Evolutionary conservation across 2,329 filamentous ascomycete species (phyloP).

Genomic region (Fusarium sp.): DNA sequence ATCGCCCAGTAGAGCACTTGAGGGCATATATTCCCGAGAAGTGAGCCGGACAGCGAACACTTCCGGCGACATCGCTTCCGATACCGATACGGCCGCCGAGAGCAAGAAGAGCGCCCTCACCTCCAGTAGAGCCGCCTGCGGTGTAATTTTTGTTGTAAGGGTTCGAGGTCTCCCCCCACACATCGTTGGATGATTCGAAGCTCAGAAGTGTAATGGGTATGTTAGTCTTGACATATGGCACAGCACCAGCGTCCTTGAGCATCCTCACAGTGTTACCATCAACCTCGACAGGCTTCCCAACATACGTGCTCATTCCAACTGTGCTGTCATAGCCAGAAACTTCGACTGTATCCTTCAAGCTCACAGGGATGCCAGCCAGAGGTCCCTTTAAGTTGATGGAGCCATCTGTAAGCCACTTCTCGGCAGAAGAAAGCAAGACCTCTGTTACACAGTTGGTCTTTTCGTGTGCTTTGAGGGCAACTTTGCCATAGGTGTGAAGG

Average conservation of each 20-base stretch:
- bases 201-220: constrained; percentile 87
- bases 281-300: constrained; percentile 71
- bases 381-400: constrained; percentile 81
- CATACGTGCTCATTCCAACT: constrained; percentile 82
- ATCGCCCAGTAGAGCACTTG: constrained; percentile 88
- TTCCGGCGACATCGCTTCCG: constrained; percentile 91
- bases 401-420: constrained; percentile 73
- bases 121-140: constrained; percentile 89
- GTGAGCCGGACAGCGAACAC: constrained; percentile 86
- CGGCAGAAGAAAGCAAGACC: constrained; percentile 82
- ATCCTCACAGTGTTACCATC: constrained; percentile 82
- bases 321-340: constrained; percentile 86
- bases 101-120: constrained; percentile 85
- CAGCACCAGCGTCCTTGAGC: constrained; percentile 87
- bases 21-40: constrained; percentile 91
- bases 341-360: constrained; percentile 83
- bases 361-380: constrained; percentile 87
- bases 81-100: constrained; percentile 88
- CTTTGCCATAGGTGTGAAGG: constrained; percentile 87
- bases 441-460: constrained; percentile 94
- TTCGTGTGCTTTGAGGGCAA: constrained; percentile 83
- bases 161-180: constrained; percentile 88
- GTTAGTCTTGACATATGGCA: constrained; percentile 95
- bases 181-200: constrained; percentile 81
- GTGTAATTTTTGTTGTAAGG: constrained; percentile 88